Evolutionary conservation across 2,329 filamentous ascomycete species (phyloP).

Genomic region (Pseudodiploospora longispora): DNA sequence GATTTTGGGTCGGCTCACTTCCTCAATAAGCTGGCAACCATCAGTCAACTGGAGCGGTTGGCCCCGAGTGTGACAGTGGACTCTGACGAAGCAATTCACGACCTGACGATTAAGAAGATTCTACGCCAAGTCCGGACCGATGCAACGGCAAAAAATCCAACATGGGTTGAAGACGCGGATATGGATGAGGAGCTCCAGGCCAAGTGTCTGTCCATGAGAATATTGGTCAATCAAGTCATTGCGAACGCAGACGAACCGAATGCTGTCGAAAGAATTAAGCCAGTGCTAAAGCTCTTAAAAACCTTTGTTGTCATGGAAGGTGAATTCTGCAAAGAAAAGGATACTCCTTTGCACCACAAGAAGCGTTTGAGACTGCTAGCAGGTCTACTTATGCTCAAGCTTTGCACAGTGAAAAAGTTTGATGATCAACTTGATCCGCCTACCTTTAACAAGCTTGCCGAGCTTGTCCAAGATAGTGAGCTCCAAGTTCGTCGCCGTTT

Average conservation of each 20-base stretch:
- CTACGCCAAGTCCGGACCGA: constrained; percentile 61
- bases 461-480: constrained; percentile 71
- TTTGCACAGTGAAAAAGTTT: constrained; percentile 68
- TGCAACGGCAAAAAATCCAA: constrained; percentile 46
- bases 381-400: constrained; percentile 72
- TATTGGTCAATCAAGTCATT: constrained; percentile 77
- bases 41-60: constrained; percentile 69
- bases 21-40: constrained; percentile 62
- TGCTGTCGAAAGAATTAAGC: constrained; percentile 51
- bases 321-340: constrained; percentile 66
- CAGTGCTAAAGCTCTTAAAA: constrained; percentile 72
- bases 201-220: constrained; percentile 76
- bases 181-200: constrained; percentile 75
- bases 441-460: constrained; percentile 75
- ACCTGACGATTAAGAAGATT: constrained; percentile 68
- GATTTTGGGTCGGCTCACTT: constrained; percentile 66
- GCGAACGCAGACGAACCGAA: constrained; percentile 44
- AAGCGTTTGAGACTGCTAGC: constrained; percentile 75
- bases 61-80: constrained; percentile 66
- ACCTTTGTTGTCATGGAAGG: constrained; percentile 68
- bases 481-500: constrained; percentile 70
- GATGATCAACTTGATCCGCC: constrained; percentile 65
- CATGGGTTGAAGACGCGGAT: constrained; percentile 60
- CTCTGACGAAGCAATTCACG: constrained; percentile 66
- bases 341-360: constrained; percentile 71